A percentile compares a stretch with the other conserved stretches of the same genome.
phyloP scores from a whole-genome alignment of 2,329 filamentous ascomycete genomes.

The Diaporthe sp. region DNA sequence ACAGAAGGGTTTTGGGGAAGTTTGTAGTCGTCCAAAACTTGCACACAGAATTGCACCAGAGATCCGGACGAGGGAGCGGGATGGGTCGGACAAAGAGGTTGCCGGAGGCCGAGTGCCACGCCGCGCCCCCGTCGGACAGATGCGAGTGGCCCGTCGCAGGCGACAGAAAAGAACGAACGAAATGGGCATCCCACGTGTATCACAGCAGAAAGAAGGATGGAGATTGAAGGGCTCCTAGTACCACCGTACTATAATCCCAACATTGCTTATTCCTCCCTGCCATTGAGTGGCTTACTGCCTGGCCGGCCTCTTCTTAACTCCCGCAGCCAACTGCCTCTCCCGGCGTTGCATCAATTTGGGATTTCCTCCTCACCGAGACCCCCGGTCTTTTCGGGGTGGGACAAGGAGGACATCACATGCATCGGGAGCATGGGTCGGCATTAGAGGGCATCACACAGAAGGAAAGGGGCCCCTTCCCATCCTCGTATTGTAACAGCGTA shows the following conservation, averaged over 20 bases:
- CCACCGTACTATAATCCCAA: background rate
- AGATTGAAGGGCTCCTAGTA: too few relatives aligned
- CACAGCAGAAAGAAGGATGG: background rate
- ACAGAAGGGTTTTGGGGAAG: background rate
- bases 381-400: background rate
- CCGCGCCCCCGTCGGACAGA: background rate
- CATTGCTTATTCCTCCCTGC: background rate
- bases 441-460: background rate
- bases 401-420: background rate
- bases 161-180: background rate
- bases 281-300: background rate
- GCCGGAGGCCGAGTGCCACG: slow-evolving; percentile 6
- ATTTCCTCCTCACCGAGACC: background rate
- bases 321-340: background rate
- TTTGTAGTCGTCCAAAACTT: background rate
- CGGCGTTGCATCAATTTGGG: background rate
- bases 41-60: background rate
- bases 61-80: background rate
- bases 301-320: background rate
- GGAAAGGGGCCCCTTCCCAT: background rate
- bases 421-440: background rate
- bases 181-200: background rate
- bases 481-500: slow-evolving; percentile 10
- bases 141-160: slow-evolving; percentile 8
- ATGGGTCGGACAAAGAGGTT: background rate